A percentile compares a stretch with the other conserved stretches of the same genome.
These are phyloP conservation scores for Ceratocystis lukuohia DNA, from an alignment of 2,329 filamentous ascomycete genomes.

Conservation along the genomic window DNA sequence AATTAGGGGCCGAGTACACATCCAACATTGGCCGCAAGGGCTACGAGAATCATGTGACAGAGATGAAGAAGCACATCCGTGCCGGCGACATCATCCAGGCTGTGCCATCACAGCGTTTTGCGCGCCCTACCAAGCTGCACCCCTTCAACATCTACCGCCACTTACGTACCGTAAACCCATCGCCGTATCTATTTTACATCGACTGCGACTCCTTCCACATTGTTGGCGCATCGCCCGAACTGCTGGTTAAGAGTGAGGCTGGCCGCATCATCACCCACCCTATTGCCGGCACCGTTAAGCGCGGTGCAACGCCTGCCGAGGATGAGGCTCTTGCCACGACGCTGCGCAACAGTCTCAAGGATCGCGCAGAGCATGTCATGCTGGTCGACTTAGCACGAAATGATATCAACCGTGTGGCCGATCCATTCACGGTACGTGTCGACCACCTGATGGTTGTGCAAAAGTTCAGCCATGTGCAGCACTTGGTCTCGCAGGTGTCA, in stretches of 20 bases:
- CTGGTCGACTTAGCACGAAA: conserved; percentile 90
- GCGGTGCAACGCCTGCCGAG: conserved; percentile 67
- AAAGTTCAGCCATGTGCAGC: conserved; percentile 93
- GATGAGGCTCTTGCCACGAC: conserved; percentile 68
- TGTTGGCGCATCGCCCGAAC: conserved; percentile 84
- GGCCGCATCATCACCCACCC: conserved; percentile 90
- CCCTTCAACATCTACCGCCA: conserved; percentile 98
- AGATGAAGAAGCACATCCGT: conserved; percentile 79
- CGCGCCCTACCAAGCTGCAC: conserved; percentile 77
- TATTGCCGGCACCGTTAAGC: conserved; percentile 88
- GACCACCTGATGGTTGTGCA: conserved; percentile 91
- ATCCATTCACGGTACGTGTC: conserved; percentile 77
- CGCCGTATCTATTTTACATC: conserved; percentile 93
- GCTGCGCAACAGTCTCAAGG: conserved; percentile 69
- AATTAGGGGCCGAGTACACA: conserved; percentile 61
- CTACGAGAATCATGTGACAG: conserved; percentile 80
- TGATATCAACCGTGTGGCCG: conserved; percentile 90
- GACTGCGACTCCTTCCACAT: conserved; percentile 88
- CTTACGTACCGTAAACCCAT: conserved; percentile 92
- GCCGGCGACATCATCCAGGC: conserved; percentile 94
- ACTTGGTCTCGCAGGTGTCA: conserved; percentile 90
- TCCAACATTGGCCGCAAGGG: conserved; percentile 84
- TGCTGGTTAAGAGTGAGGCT: conserved; percentile 79
- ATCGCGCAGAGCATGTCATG: conserved; percentile 94
- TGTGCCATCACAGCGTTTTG: conserved; percentile 86